phyloP scores from a whole-genome alignment of 2,329 filamentous ascomycete genomes.

The Aplosporella prunicola region DNA sequence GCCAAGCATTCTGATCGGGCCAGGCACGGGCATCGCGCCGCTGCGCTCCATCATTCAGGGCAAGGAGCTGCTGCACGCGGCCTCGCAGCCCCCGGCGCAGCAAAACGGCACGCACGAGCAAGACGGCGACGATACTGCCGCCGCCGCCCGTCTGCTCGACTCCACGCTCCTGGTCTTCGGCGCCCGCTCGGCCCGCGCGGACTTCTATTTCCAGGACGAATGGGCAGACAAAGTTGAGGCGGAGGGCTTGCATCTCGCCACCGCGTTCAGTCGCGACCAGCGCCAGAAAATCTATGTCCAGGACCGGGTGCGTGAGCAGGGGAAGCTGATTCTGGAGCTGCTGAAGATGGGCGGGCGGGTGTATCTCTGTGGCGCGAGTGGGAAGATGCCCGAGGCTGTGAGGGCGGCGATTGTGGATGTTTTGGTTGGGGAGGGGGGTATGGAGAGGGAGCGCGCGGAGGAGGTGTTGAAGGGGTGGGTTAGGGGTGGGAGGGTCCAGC shows the following conservation, averaged over 20 bases:
- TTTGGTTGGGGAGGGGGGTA: constrained; percentile 36
- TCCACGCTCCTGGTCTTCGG: constrained; percentile 66
- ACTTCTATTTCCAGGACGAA: constrained; percentile 75
- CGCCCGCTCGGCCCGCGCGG: constrained; percentile 61
- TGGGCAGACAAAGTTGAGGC: constrained; percentile 31
- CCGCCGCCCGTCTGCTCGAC: constrained; percentile 14
- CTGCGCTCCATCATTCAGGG: constrained; percentile 74
- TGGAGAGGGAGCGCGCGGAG: constrained; percentile 44
- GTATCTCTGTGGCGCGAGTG: constrained; percentile 52
- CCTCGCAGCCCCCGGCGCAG: constrained; percentile 5
- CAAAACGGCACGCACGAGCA: constrained; percentile 16
- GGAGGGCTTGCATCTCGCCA: constrained; percentile 43
- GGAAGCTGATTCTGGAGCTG: constrained; percentile 43
- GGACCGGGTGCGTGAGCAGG: constrained; percentile 47
- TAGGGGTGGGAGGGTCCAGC: constrained; percentile 53
- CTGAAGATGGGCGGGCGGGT: constrained; percentile 43
- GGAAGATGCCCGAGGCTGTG: constrained; percentile 62
- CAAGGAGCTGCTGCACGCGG: constrained; percentile 32
- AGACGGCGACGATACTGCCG: constrained; percentile 6
- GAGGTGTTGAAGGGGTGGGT: constrained; percentile 49
- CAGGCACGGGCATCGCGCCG: constrained; percentile 80
- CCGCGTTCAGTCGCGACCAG: constrained; percentile 61
- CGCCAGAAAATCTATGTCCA: constrained; percentile 58
- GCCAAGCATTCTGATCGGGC: constrained; percentile 69
- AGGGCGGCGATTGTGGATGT: constrained; percentile 56